Conservation (phyloP, 768 basidiomycete species). For the Boletus sp. region DNA sequence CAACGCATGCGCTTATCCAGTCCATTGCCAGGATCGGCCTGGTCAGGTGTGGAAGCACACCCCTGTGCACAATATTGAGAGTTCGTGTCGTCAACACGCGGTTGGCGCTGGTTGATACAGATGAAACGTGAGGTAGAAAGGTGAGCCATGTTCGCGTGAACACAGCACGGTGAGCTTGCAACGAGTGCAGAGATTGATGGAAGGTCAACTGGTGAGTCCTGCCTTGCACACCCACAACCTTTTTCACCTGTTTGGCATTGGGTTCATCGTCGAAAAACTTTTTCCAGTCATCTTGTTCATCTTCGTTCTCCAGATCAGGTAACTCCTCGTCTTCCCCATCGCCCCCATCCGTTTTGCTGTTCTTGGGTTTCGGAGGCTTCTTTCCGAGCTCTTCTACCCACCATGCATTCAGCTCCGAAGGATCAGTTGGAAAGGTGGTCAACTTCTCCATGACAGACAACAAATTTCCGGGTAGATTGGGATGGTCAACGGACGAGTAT, state of each 20-base stretch:
- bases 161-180: slow-evolving; percentile 74
- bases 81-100: slow-evolving; percentile 51
- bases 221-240: slow-evolving; percentile 35
- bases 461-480: slow-evolving; percentile 47
- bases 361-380: slow-evolving; percentile 53
- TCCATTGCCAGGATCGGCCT: slow-evolving; percentile 83
- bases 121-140: slow-evolving; percentile 59
- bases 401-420: slow-evolving; percentile 69
- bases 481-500: slow-evolving; percentile 31
- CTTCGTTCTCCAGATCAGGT: slow-evolving; percentile 36
- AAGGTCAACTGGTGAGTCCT: slow-evolving; percentile 66
- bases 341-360: slow-evolving; percentile 40
- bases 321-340: slow-evolving; percentile 34
- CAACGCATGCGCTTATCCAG: slow-evolving; percentile 84
- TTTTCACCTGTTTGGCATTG: slow-evolving; percentile 34
- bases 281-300: slow-evolving; percentile 66
- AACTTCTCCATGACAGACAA: slow-evolving; percentile 67
- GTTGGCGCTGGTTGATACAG: slow-evolving; percentile 28
- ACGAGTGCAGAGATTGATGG: slow-evolving; percentile 74
- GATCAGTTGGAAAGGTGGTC: slow-evolving; percentile 70
- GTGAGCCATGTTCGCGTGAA: slow-evolving; percentile 82
- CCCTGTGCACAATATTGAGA: slow-evolving; percentile 77
- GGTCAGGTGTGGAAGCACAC: slow-evolving; percentile 81
- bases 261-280: slow-evolving; percentile 78
- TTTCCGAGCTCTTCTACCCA: slow-evolving; percentile 70